Base-by-base conservation (phyloP, 352 stramenopile species). In the Globisporangium nodosum region DNA sequence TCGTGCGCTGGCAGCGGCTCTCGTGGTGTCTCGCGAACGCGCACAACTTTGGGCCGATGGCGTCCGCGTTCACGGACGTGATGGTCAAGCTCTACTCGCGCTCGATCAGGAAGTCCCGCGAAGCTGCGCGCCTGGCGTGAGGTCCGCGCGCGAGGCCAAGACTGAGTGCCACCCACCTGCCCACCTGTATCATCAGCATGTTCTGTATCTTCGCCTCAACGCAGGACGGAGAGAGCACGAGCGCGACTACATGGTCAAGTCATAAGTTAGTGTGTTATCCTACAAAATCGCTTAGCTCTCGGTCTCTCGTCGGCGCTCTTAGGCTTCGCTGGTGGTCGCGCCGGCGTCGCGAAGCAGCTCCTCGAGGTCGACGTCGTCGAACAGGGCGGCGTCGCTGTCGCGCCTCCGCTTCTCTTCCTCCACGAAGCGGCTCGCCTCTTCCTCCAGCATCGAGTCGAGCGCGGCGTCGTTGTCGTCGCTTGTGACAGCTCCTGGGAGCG, bases 331-430 rank as follows among this genome's bases (percentile, higher is more conserved):
- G 15, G 16, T 13, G 18, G 43, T 49, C 24, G 56, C 16, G 46
- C 56, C 6, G 11, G 58, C 58, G 27, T 88, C 80, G 54, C 65
- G 65, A 0, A 88, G 60, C 16, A 91, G 56, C 58, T 88, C 81
- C 24, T 88, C 81, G 27, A 91, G 66, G 39, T 88, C 81, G 15
- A 67, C 54, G 55, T 88, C 78, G 49, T 88, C 70, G 33, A 89
- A 85, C 21, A 78, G 71, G 8, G 78, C 51, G 7, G 64, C 55
- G 15, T 71, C 72, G 18, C 73, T 64, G 18, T 47, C n/a, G 3
- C 49, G 62, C 60, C 81, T 81, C 30, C 63, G 58, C 35, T 72
- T 66, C 49, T 88, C 76, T 53, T 88, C 78, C 33, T 75, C 70
- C 5, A 91, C 69, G 11, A 91, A 73, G 1, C 62, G 70, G 20